Conservation (phyloP, 306 rosid species). For the Gastrolobium villosum region DNA sequence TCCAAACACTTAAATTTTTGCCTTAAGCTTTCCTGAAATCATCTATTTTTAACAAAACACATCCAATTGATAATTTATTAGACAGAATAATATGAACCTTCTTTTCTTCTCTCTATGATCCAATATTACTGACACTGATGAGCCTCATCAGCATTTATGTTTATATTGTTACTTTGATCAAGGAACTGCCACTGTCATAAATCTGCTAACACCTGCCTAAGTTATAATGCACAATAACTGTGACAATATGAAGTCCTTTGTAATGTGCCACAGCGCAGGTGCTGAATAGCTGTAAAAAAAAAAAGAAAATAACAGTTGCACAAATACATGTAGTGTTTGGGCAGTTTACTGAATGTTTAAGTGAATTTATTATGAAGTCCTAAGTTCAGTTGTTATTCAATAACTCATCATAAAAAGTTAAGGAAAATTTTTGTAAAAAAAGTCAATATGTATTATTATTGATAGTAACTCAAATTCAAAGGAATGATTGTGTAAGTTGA, state of each 20-base stretch:
- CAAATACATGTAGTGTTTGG: neutral
- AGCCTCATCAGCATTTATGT: conserved; percentile 38
- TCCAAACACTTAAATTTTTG: neutral
- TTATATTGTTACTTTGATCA: conserved; percentile 20
- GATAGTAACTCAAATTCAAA: neutral
- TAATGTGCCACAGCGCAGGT: neutral
- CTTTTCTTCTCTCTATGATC: neutral
- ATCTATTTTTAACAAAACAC: neutral
- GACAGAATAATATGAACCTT: neutral
- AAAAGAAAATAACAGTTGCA: neutral
- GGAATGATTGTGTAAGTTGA: neutral
- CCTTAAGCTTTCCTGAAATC: neutral
- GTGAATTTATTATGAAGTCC: too few species aligned
- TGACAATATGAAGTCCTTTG: conserved; percentile 2
- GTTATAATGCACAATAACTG: conserved; percentile 31
- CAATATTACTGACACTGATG: neutral
- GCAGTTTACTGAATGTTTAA: neutral
- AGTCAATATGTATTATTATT: neutral
- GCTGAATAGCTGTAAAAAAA: conserved; percentile 23
- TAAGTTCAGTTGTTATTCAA: neutral
- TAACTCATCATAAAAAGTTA: conserved; percentile 23
- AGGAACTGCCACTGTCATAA: conserved; percentile 44
- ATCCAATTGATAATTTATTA: neutral
- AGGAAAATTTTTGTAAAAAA: neutral
- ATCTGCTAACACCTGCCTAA: conserved; percentile 11